These are phyloP conservation scores for Collybiopsis confluens DNA, from an alignment of 768 basidiomycete species.

Conservation along the genomic window DNA sequence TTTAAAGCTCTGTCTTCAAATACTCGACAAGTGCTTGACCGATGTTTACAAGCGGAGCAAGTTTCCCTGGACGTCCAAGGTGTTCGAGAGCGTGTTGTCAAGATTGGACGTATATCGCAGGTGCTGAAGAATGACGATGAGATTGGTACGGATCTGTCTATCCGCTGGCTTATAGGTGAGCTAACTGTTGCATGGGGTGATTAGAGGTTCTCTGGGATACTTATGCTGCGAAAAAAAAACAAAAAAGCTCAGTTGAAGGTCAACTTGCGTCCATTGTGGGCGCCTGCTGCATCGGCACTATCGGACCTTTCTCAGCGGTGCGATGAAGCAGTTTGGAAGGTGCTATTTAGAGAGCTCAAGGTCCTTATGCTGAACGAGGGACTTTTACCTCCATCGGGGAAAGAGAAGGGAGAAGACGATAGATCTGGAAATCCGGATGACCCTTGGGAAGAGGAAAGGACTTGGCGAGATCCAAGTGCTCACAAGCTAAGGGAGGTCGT, in stretches of 20 bases:
- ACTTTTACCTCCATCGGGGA: not conserved
- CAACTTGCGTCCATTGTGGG: constrained; percentile 88
- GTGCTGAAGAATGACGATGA: constrained; percentile 53
- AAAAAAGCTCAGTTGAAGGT: constrained; percentile 83
- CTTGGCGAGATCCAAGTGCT: constrained; percentile 74
- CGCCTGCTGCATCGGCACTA: constrained; percentile 70
- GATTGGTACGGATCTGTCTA: constrained; percentile 57
- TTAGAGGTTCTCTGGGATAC: not conserved
- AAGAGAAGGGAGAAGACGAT: constrained; percentile 10
- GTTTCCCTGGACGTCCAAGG: constrained; percentile 74
- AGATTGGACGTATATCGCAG: constrained; percentile 68
- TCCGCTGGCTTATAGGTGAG: constrained; percentile 70
- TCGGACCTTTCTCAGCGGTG: constrained; percentile 49
- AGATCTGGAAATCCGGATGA: constrained; percentile 15
- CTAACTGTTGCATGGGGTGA: not conserved
- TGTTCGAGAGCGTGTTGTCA: constrained; percentile 78
- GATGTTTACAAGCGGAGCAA: constrained; percentile 78
- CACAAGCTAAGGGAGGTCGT: constrained; percentile 54
- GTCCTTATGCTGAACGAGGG: constrained; percentile 20
- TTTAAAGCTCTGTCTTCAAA: constrained; percentile 39
- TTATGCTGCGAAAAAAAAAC: too few relatives aligned
- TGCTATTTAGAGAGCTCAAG: constrained; percentile 63
- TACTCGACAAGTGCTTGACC: constrained; percentile 51
- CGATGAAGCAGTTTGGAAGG: constrained; percentile 67
- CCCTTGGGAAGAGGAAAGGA: constrained; percentile 65